Evolutionary conservation across 106 monocot species (phyloP), one percentile per base, ranked within the genome.

Genomic region (Alisma plantagoaquatica): DNA sequence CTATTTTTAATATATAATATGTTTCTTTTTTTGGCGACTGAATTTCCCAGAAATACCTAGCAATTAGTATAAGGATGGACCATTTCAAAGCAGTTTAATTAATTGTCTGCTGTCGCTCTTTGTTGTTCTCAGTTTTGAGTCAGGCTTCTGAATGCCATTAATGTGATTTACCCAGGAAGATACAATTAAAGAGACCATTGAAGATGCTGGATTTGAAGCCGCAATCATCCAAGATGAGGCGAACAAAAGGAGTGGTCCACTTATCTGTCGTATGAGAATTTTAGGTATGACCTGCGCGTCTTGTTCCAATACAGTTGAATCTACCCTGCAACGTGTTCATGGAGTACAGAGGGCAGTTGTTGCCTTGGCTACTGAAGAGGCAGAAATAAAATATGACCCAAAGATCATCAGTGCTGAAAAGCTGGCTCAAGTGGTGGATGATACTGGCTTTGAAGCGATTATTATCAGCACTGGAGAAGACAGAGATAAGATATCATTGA

Each of bases 251-350:
- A 61, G 63, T 24, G 54, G 44, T 48, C 41, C 86, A 21, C 27
- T 82, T 30, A 52, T 54, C 53, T 92, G 92, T 43, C 73, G 82
- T 56, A 28, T 92, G 41, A 77, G 46, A 11, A 77, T 92, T 27
- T 82, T 82, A 69, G 92, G 86, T 53, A 92, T 92, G 92, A 74
- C 92, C 29, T 86, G 92, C 51, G 79, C 79, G 45, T 71, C 82
- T 61, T 92, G 92, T 63, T 73, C 86, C 29, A 60, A 22, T 12
- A 67, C 82, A n/a, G 51, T 86, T 41, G 92, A 92, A 70, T 86
- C 76, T 74, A 67, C 71, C 64, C 43, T 92, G 59, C 63, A 69
- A 68, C 66, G 47, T 47, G 63, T 85, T 59, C 51, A 38, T 43
- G 81, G 92, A 55, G 86, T 92, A 45, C 61, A 74, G 26, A 76